Evolutionary conservation across 306 rosid genomes (phyloP).

Genomic region (Trifolium dubium): DNA sequence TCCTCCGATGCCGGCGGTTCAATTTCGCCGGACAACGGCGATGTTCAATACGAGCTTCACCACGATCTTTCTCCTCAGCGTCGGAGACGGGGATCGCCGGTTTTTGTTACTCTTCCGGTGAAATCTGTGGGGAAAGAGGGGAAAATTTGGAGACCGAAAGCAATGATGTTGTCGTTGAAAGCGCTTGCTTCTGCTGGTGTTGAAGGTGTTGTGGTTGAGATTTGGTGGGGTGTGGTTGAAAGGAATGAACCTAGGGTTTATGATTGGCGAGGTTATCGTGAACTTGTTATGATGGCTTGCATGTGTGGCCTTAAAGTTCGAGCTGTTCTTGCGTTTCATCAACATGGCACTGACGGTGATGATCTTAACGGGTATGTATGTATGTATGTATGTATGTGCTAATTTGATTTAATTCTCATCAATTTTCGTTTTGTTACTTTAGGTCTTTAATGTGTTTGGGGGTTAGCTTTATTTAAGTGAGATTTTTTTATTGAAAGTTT

Average conservation of each 20-base stretch:
- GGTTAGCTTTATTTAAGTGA: neutral
- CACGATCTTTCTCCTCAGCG: slow-evolving; percentile 64
- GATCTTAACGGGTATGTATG: slow-evolving; percentile 65
- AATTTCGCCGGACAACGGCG: slow-evolving; percentile 67
- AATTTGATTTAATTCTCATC: slow-evolving; percentile 8
- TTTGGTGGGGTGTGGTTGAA: slow-evolving; percentile 96
- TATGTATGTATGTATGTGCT: slow-evolving; percentile 43
- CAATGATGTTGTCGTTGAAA: slow-evolving; percentile 58
- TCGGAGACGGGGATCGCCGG: slow-evolving; percentile 62
- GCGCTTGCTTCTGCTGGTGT: slow-evolving; percentile 76
- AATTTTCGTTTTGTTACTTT: neutral
- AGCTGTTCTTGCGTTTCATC: slow-evolving; percentile 79
- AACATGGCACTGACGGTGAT: slow-evolving; percentile 54
- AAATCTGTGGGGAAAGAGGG: slow-evolving; percentile 52
- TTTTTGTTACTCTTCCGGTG: slow-evolving; percentile 70
- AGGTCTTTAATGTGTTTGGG: neutral
- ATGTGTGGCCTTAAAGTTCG: slow-evolving; percentile 78
- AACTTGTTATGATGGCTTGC: slow-evolving; percentile 62
- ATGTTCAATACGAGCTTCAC: slow-evolving; percentile 65
- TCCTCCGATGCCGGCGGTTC: slow-evolving; percentile 66
- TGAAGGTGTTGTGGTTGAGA: slow-evolving; percentile 86
- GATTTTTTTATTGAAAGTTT: neutral
- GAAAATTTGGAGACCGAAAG: slow-evolving; percentile 49
- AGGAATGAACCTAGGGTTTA: slow-evolving; percentile 68
- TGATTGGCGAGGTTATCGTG: slow-evolving; percentile 77